Percentiles rank a stretch among this genome's conserved stretches.
Conservation (phyloP, 768 basidiomycete genomes). For the Naganishia antarctica region DNA sequence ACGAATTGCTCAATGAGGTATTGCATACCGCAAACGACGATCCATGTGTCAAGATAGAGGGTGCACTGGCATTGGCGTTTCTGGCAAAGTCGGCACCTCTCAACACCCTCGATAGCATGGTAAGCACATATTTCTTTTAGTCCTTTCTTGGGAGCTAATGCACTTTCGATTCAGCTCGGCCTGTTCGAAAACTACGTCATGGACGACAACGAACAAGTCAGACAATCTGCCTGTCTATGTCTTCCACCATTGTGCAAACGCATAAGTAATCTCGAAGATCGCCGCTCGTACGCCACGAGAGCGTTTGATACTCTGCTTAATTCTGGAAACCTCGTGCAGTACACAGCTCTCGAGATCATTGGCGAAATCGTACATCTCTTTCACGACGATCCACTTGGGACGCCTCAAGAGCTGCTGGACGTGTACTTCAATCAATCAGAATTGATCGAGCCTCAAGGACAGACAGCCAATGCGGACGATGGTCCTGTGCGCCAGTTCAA, state of each 20-base stretch:
- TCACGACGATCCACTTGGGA: constrained; percentile 57
- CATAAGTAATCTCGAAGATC: constrained; percentile 56
- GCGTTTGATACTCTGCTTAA: constrained; percentile 58
- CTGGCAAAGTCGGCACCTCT: constrained; percentile 80
- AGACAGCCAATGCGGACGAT: constrained; percentile 5
- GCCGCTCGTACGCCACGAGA: constrained; percentile 63
- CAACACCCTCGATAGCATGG: constrained; percentile 61
- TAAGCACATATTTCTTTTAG: constrained; percentile 56
- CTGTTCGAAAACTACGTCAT: constrained; percentile 65
- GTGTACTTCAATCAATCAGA: constrained; percentile 58
- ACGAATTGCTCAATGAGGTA: constrained; percentile 50
- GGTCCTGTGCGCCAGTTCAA: constrained; percentile 26
- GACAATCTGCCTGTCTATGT: constrained; percentile 79
- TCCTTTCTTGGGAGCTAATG: constrained; percentile 19
- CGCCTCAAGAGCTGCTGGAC: constrained; percentile 67
- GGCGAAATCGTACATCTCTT: constrained; percentile 87
- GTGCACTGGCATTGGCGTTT: constrained; percentile 79
- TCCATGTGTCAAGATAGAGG: constrained; percentile 53
- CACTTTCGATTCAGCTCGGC: constrained; percentile 59
- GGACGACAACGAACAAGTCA: constrained; percentile 74
- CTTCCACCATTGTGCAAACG: constrained; percentile 73
- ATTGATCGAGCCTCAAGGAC: not conserved
- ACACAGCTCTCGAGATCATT: constrained; percentile 74
- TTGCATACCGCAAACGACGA: constrained; percentile 64
- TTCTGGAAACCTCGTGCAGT: constrained; percentile 58